These are phyloP conservation scores for Sclerotinia trifoliorum DNA, from an alignment of 2,329 filamentous ascomycete species.

Conservation along the genomic window DNA sequence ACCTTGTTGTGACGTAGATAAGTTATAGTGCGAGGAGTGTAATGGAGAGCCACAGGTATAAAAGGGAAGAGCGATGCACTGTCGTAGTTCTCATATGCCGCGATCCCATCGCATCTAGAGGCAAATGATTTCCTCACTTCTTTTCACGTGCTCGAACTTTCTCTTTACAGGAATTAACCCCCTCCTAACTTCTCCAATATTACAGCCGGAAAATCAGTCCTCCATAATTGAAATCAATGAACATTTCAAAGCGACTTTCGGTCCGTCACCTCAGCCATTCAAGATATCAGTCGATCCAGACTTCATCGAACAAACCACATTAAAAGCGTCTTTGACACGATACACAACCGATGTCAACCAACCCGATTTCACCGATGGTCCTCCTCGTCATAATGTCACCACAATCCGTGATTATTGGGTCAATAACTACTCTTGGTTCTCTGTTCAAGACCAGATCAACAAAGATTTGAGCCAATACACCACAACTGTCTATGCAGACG, in stretches of 20 bases:
- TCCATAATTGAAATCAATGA: background rate
- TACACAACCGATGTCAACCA: slow-evolving; percentile 15
- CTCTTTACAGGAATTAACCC: background rate
- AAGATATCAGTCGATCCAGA: slow-evolving; percentile 21
- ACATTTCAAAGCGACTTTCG: slow-evolving; percentile 18
- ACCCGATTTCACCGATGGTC: slow-evolving; percentile 21
- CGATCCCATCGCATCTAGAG: background rate
- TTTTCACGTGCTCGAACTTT: background rate
- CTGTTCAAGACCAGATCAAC: slow-evolving; percentile 37
- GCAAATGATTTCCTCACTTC: background rate
- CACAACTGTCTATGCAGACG: slow-evolving; percentile 36
- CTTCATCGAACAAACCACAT: slow-evolving; percentile 17
- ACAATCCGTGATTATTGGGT: slow-evolving; percentile 36
- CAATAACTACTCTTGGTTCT: slow-evolving; percentile 37
- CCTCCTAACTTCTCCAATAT: background rate
- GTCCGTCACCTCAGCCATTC: slow-evolving; percentile 11
- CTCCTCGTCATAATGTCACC: slow-evolving; percentile 13
- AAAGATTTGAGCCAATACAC: slow-evolving; percentile 37
- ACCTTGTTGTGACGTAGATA: background rate
- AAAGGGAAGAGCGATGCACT: background rate
- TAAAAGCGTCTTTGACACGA: slow-evolving; percentile 21
- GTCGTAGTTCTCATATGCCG: too few species aligned
- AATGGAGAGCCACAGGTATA: background rate
- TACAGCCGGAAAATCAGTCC: background rate
- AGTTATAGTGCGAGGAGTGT: background rate